These are phyloP conservation scores for Combretum micranthum DNA, from an alignment of 345 rosid genomes.

Conservation along the genomic window DNA sequence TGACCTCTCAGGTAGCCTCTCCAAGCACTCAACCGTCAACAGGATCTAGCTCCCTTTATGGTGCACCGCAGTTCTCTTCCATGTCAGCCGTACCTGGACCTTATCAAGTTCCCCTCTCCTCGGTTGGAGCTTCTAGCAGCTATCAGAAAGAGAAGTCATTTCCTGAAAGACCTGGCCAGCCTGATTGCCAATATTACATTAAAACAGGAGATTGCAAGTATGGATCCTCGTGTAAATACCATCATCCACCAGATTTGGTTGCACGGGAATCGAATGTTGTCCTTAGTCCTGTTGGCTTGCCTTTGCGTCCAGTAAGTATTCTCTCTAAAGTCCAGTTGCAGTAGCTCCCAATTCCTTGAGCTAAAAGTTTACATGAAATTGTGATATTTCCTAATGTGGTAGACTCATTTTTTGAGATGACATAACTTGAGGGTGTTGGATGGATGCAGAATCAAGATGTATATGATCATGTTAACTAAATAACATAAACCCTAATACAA, in stretches of 20 bases:
- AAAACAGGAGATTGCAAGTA: constrained; percentile 87
- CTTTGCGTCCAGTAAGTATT: constrained; percentile 76
- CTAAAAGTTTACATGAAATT: constrained; percentile 2
- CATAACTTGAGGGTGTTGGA: no score
- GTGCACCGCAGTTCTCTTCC: constrained; percentile 50
- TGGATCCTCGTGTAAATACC: constrained; percentile 83
- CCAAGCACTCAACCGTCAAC: constrained; percentile 47
- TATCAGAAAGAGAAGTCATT: constrained; percentile 50
- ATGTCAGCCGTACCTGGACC: constrained; percentile 53
- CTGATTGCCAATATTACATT: constrained; percentile 81
- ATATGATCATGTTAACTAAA: no score
- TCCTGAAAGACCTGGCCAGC: constrained; percentile 92
- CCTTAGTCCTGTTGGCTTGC: constrained; percentile 76
- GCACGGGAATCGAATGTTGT: constrained; percentile 35
- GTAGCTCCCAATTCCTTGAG: no score
- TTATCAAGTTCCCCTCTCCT: constrained; percentile 40
- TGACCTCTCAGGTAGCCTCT: constrained; percentile 42
- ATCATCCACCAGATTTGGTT: constrained; percentile 70
- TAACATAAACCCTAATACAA: no score
- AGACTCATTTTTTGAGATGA: no score
- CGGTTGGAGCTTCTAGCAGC: constrained; percentile 49
- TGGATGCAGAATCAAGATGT: no score
- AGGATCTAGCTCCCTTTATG: constrained; percentile 58
- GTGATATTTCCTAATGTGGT: background rate
- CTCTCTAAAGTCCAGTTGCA: background rate